Evolutionary conservation across 345 rosid species (phyloP).

Genomic region (Murraya koenigii): DNA sequence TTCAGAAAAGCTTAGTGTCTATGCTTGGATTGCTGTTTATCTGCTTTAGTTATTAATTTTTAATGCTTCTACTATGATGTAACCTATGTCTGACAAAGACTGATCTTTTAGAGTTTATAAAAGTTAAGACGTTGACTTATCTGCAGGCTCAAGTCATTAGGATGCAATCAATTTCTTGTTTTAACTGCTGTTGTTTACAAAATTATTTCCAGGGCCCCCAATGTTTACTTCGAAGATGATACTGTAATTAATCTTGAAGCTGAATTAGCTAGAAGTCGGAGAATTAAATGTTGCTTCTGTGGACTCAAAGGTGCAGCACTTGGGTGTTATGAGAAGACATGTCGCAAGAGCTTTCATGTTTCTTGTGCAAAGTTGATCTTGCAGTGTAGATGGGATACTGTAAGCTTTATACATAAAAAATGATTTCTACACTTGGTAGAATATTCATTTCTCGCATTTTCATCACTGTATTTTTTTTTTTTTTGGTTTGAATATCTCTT

Average conservation of each 20-base stretch:
- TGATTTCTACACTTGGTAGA: background rate
- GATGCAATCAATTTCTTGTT: background rate
- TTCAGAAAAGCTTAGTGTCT: background rate
- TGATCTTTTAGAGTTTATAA: background rate
- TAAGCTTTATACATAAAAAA: constrained; percentile 33
- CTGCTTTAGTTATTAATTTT: background rate
- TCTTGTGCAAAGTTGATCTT: constrained; percentile 66
- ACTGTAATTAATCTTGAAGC: constrained; percentile 75
- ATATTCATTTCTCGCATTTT: background rate
- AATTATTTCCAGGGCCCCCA: constrained; percentile 71
- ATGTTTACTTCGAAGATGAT: constrained; percentile 70
- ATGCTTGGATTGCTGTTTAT: background rate
- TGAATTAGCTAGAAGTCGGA: constrained; percentile 77
- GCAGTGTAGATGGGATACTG: constrained; percentile 87
- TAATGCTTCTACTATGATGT: background rate
- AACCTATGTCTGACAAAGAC: background rate
- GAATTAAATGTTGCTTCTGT: constrained; percentile 76
- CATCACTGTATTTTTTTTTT: background rate
- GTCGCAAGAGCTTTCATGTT: constrained; percentile 73
- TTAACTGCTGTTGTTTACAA: background rate
- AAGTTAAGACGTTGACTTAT: background rate
- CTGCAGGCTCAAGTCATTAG: background rate
- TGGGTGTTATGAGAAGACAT: constrained; percentile 80
- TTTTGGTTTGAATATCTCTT: background rate
- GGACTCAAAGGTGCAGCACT: constrained; percentile 94